Base-by-base conservation (phyloP, 108 stramenopile genomes). In the Asterionellopsis glacialis region DNA sequence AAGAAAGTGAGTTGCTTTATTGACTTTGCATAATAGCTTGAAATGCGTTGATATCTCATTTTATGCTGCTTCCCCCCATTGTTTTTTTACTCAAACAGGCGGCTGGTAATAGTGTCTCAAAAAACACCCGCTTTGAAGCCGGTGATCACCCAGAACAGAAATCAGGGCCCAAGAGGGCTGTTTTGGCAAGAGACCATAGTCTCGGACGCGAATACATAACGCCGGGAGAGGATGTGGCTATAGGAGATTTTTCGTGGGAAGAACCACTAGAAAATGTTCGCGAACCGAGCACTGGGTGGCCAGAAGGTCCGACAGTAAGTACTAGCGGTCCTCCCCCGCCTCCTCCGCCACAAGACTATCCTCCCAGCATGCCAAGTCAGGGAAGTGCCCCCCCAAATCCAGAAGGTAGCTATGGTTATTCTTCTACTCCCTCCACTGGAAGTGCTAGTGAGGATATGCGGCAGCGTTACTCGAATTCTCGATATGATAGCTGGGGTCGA, bases 211-310 rank as follows among this genome's bases (percentile, higher is more conserved):
- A 81, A 39, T 83, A 84, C 55, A 18, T 85, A 33, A 59, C 65
- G 38, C 60, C 52, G 4, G 72, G 64, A 11, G 70, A 83, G 28
- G 48, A 55, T 0, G 58, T 82, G 38, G 61, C 81, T 7, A 49
- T 90, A 49, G 84, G 83, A 26, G 88, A 84, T 11, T 93, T 93
- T 59, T 81, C 83, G 3, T 93, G 91, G 91, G 79, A 77, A 42
- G 45, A 48, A 19, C 47, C 47, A 16, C 9, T 48, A 5, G 19
- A 1, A 48, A 33, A 33, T 33, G 33, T 33, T 33, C 33, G 33
- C 33, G 7, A 33, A 5, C 33, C 33, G 2, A 33, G 33, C 33
- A 7, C 5, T 33, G 33, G 33, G 33, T 33, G 33, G 33, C 5
- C 33, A 7, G 5, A 33, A 33, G 5, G 33, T 33, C 33, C 33